Percentiles rank a stretch among this genome's conserved stretches.
Conservation (phyloP, 139 green algal species). For the Trebouxia sp. region DNA sequence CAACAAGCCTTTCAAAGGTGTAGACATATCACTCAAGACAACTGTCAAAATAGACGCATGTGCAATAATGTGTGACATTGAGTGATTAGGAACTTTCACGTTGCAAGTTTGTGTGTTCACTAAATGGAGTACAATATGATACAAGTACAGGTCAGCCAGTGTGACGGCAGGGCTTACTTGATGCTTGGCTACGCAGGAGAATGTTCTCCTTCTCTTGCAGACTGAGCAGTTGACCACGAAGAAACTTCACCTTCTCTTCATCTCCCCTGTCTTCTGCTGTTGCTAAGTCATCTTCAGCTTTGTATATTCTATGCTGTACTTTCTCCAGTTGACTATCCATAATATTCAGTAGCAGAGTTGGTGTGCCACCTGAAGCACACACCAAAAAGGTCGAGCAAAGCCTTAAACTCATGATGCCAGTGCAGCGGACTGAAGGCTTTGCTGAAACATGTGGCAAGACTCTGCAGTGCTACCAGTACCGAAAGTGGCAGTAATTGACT, state of each 20-base stretch:
- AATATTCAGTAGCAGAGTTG: neutral
- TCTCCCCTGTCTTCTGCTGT: neutral
- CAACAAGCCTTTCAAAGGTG: too few species aligned
- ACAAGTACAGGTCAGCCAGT: neutral
- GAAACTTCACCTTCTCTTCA: neutral
- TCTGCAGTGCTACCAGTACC: neutral
- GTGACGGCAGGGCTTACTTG: neutral
- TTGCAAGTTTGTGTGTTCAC: too few species aligned
- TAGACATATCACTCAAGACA: too few species aligned
- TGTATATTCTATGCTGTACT: neutral
- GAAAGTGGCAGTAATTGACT: neutral
- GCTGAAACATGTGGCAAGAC: neutral
- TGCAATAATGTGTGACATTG: too few species aligned
- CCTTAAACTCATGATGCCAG: neutral
- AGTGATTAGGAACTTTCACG: too few species aligned
- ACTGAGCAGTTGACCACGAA: neutral
- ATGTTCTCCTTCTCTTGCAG: neutral
- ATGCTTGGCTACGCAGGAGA: constrained; percentile 1
- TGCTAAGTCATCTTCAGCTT: neutral
- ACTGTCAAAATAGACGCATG: too few species aligned
- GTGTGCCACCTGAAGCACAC: neutral
- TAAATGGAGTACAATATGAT: neutral
- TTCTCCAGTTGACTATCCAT: neutral
- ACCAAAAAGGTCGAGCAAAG: neutral
- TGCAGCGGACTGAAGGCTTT: neutral